phyloP scores from a whole-genome alignment of 2,329 filamentous ascomycete genomes.

The Colletotrichum musicola region DNA sequence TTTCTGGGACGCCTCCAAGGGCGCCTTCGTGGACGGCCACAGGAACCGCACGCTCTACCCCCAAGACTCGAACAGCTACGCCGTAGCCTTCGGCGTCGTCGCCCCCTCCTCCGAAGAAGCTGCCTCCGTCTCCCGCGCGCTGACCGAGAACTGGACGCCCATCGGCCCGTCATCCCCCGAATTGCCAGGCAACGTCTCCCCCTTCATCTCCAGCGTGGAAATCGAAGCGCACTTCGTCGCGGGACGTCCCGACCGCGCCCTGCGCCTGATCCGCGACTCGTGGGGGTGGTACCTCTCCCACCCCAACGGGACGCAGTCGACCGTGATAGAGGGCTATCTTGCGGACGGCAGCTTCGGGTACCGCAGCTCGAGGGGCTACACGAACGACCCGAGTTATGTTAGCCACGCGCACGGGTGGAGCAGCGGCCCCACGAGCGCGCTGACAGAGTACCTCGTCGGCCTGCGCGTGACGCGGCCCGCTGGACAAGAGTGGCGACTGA shows the following conservation, averaged over 20 bases:
- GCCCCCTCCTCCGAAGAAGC: conserved; percentile 48
- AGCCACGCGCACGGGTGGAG: conserved; percentile 65
- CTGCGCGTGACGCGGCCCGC: conserved; percentile 43
- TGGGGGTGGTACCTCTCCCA: conserved; percentile 74
- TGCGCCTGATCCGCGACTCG: conserved; percentile 66
- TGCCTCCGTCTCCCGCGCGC: conserved; percentile 55
- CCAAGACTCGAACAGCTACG: conserved; percentile 71
- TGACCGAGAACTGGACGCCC: conserved; percentile 66
- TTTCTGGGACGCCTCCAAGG: conserved; percentile 61
- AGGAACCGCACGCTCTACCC: conserved; percentile 64
- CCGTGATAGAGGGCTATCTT: conserved; percentile 71
- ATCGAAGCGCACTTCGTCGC: conserved; percentile 67
- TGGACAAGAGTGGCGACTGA: conserved; percentile 33
- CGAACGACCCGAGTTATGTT: conserved; percentile 59
- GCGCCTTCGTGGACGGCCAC: conserved; percentile 67
- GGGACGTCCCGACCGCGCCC: conserved; percentile 60
- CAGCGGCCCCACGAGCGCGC: conserved; percentile 59
- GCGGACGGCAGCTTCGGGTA: conserved; percentile 70
- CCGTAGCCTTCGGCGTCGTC: conserved; percentile 62
- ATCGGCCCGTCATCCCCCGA: conserved; percentile 69
- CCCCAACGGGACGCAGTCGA: conserved; percentile 68
- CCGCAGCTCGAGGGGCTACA: conserved; percentile 64
- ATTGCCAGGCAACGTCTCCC: conserved; percentile 67
- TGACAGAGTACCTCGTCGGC: conserved; percentile 59
- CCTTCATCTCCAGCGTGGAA: conserved; percentile 71